Evolutionary conservation across 2,329 filamentous ascomycete species (phyloP), one percentile per base, ranked within the genome.

Genomic region (Pestalotiopsis fici): DNA sequence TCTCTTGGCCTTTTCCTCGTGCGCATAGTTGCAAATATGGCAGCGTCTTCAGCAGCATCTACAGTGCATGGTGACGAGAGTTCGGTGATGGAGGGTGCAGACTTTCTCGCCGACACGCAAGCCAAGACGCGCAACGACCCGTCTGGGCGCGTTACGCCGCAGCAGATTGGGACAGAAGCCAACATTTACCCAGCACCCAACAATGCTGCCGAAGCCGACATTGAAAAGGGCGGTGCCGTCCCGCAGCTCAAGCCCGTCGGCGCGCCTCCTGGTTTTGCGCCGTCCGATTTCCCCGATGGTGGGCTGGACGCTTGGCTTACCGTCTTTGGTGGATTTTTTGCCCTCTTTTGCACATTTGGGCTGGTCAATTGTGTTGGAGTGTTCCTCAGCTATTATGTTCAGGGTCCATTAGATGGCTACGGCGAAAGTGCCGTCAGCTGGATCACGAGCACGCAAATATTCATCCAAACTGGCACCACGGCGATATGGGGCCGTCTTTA

Each of bases 231-330:
- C 35, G 37, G 23, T 18, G 21, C 47, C 12, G 64, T 37, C 18
- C 31, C 43, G 18, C 31, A 56, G 25, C 1, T 28, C 23, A 61
- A 50, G 57, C 64, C 64, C 15, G 63, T 54, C 21, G 63, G 63
- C 27, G 64, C 64, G 23, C 64, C 64, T 18, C 64, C 64, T 12
- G 64, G 64, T 9, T 60, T 66, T 23, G 31, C 64, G 28, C 64
- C 60, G 15, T 76, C 77, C n/a, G 85, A 87, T 69, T 89, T 88
- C 67, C 88, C 88, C 1, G 88, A 90, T 71, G 88, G 88, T 54
- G 88, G 88, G 2, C 57, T 74, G 3, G 78, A 85, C 69, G 88
- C 89, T 9, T 90, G 88, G 86, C 79, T 87, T 9, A 84, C 85
- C 1, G 87, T 91, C 3, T 74, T 82, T 25, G 83, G 83, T 37